Evolutionary conservation across 129 eudicot species (phyloP).

Genomic region (Cynara cardunculus): DNA sequence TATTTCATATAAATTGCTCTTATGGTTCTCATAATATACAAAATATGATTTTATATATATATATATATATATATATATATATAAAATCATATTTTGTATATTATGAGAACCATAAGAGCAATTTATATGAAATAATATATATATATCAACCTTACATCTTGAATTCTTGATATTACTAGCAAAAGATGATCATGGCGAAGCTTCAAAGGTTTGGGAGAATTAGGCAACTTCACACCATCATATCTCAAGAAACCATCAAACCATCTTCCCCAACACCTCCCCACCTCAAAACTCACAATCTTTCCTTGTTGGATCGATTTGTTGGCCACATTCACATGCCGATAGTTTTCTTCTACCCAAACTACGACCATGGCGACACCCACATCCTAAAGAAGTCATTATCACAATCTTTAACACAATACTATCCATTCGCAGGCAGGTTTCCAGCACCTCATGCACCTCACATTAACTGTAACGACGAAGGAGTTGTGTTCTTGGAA

Average conservation of each 20-base stretch:
- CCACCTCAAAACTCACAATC: constrained; percentile 25
- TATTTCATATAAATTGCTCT: no score
- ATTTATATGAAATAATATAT: no score
- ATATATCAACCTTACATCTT: neutral
- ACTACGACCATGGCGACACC: neutral
- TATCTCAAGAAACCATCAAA: constrained; percentile 23
- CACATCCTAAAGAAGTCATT: constrained; percentile 14
- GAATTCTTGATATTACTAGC: neutral
- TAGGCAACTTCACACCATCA: constrained; percentile 6
- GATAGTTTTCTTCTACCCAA: constrained; percentile 15
- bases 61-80: no score
- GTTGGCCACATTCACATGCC: constrained; percentile 8
- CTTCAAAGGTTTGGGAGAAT: neutral
- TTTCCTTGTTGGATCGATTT: constrained; percentile 15
- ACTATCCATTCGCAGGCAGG: constrained; percentile 27
- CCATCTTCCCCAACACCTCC: constrained; percentile 30
- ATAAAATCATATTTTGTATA: no score
- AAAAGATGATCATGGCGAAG: constrained; percentile 1
- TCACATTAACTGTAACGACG: constrained; percentile 19
- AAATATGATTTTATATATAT: no score
- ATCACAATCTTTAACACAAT: constrained; percentile 16
- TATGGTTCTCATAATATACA: no score
- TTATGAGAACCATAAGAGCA: no score
- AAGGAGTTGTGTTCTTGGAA: constrained; percentile 14
- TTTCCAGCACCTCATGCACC: neutral